phyloP scores from a whole-genome alignment of 169 alveolate genomes.

The Perkinsus marinus region DNA sequence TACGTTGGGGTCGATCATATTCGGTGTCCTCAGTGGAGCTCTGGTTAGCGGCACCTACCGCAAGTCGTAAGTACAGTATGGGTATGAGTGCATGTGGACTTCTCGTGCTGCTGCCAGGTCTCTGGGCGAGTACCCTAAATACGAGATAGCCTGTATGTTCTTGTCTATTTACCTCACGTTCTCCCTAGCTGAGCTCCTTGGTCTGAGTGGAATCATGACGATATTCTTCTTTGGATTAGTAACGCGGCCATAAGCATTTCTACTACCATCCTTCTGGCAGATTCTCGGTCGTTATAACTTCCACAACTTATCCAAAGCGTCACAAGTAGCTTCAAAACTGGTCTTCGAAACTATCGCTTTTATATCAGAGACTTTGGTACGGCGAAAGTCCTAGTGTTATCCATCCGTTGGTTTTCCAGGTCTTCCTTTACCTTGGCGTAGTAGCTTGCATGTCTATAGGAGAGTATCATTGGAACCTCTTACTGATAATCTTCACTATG shows the following conservation, averaged over 20 bases:
- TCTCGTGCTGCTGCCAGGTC: background rate
- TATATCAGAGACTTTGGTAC: background rate
- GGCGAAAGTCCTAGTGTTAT: background rate
- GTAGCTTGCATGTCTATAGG: background rate
- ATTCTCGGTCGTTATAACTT: background rate
- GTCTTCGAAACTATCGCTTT: background rate
- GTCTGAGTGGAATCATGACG: background rate
- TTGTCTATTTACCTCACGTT: background rate
- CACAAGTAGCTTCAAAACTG: background rate
- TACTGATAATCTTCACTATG: background rate
- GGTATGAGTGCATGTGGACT: background rate
- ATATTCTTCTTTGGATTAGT: background rate
- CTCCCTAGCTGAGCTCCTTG: background rate
- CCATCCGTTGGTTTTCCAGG: background rate
- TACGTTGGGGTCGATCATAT: background rate
- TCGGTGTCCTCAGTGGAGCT: background rate
- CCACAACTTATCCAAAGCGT: background rate
- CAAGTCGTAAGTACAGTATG: background rate
- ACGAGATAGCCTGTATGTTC: background rate
- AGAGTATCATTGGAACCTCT: background rate
- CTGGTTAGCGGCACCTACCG: background rate
- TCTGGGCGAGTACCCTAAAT: background rate
- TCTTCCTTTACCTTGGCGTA: background rate
- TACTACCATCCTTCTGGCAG: background rate
- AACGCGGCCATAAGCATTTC: background rate